Evolutionary conservation across 176 grass and related monocot species (phyloP).

Genomic region (Carex kokanica): DNA sequence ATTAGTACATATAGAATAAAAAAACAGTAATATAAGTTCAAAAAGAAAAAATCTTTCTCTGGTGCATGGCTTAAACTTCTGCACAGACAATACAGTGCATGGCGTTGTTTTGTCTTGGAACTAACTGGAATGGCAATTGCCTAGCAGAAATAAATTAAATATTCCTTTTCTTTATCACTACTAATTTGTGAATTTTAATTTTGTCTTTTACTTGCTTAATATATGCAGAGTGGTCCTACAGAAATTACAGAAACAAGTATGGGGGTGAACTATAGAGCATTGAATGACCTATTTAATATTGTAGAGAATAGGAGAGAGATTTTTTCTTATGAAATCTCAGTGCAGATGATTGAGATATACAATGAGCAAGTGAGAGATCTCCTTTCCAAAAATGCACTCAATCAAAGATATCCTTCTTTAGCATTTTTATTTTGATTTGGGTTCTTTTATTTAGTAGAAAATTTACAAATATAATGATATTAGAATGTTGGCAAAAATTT

Average conservation of each 20-base stretch:
- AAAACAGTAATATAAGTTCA: not conserved
- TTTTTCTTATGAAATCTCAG: slow-evolving; percentile 84
- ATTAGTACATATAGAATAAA: slow-evolving; percentile 1
- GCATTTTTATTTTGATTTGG: slow-evolving; percentile 4
- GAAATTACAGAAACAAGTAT: slow-evolving; percentile 70
- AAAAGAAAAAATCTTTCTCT: not conserved
- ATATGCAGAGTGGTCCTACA: slow-evolving; percentile 73
- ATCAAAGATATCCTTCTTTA: slow-evolving; percentile 91
- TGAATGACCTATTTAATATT: slow-evolving; percentile 77
- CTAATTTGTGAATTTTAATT: slow-evolving; percentile 7
- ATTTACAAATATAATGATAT: not conserved
- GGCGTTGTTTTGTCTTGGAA: not conserved
- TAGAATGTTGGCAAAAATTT: not conserved
- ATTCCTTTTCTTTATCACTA: not conserved
- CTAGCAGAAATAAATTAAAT: not conserved
- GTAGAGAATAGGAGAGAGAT: slow-evolving; percentile 57
- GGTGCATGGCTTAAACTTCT: not conserved
- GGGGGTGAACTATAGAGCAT: slow-evolving; percentile 93
- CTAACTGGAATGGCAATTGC: not conserved
- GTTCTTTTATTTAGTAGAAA: not conserved
- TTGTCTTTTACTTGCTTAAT: slow-evolving; percentile 7
- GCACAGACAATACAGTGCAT: not conserved
- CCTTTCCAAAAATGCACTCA: slow-evolving; percentile 62
- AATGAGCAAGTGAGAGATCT: slow-evolving; percentile 99
- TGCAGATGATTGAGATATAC: slow-evolving; percentile 97